Percentiles rank a stretch among this genome's conserved stretches.
These are phyloP conservation scores for Rhypophila decipiens DNA, from an alignment of 495 filamentous ascomycete genomes.

Conservation along the genomic window DNA sequence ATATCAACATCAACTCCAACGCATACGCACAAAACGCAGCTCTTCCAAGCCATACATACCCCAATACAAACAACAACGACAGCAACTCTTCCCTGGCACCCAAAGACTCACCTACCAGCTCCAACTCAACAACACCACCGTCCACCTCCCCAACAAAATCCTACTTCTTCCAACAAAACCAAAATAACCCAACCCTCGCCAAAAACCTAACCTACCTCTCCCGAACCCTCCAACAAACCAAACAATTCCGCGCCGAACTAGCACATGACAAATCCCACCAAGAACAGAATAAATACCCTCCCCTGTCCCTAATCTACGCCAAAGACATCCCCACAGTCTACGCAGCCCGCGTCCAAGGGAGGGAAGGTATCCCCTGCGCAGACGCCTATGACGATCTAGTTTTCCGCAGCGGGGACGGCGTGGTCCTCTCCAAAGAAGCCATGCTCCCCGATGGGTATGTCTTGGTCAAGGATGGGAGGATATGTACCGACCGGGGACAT, in stretches of 20 bases:
- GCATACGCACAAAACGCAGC: not conserved
- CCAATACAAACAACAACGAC: not conserved
- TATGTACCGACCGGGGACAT: slow-evolving; percentile 79
- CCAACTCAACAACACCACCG: not conserved
- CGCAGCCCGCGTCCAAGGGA: slow-evolving; percentile 62
- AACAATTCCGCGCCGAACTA: slow-evolving; percentile 69
- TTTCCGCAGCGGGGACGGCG: slow-evolving; percentile 84
- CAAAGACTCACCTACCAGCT: not conserved
- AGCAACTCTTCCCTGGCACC: too few relatives aligned
- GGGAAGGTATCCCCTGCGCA: slow-evolving; percentile 57
- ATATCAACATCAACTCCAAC: too few relatives aligned
- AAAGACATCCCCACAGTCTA: slow-evolving; percentile 82
- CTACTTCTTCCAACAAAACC: slow-evolving; percentile 8
- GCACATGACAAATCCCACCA: slow-evolving; percentile 53
- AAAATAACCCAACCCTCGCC: too few relatives aligned
- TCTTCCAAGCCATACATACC: too few relatives aligned
- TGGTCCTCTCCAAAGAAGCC: slow-evolving; percentile 76
- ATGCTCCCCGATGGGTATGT: slow-evolving; percentile 82
- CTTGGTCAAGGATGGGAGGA: slow-evolving; percentile 60
- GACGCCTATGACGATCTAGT: slow-evolving; percentile 85
- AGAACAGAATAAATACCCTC: slow-evolving; percentile 67
- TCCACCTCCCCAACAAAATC: not conserved
- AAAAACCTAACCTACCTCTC: slow-evolving; percentile 61
- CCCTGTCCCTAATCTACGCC: slow-evolving; percentile 78
- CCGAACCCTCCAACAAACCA: slow-evolving; percentile 65